A percentile compares a stretch with the other conserved stretches of the same genome.
These are phyloP conservation scores for Malassezia globosa DNA, from an alignment of 1,284 basidiomycete genomes.

Conservation along the genomic window DNA sequence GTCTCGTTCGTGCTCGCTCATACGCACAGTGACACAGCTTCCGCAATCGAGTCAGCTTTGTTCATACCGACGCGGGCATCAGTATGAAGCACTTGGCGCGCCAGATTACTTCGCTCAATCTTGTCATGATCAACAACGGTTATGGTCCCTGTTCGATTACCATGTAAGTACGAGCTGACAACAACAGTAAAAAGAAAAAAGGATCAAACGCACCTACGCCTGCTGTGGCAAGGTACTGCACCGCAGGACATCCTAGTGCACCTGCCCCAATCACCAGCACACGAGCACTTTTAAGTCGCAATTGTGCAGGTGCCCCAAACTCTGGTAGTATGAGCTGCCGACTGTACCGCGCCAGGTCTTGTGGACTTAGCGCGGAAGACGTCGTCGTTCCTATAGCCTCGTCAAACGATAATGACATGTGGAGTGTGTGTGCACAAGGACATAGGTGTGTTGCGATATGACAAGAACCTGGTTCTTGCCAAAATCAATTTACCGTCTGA, in stretches of 20 bases:
- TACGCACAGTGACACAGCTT: slow-evolving; percentile 40
- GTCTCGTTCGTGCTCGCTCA: no score
- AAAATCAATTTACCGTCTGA: no score
- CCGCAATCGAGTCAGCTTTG: slow-evolving; percentile 69
- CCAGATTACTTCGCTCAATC: slow-evolving; percentile 84
- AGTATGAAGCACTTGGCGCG: slow-evolving; percentile 80
- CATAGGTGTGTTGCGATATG: no score
- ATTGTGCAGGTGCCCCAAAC: slow-evolving; percentile 67
- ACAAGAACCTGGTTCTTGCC: no score
- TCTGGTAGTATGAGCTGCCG: slow-evolving; percentile 90
- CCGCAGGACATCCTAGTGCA: slow-evolving; percentile 84
- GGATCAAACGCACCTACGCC: slow-evolving; percentile 63
- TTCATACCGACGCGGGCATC: slow-evolving; percentile 65
- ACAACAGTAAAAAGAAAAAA: no score
- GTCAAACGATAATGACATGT: no score
- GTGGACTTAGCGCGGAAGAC: slow-evolving; percentile 37
- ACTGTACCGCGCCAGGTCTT: slow-evolving; percentile 81
- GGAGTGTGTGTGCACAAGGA: no score
- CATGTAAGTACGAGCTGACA: slow-evolving; percentile 9
- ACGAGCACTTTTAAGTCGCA: slow-evolving; percentile 63
- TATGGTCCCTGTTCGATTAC: slow-evolving; percentile 71
- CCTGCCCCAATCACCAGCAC: slow-evolving; percentile 87
- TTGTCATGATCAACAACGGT: slow-evolving; percentile 81
- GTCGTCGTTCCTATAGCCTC: no score
- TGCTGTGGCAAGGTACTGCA: slow-evolving; percentile 83